Conservation (phyloP, 139 green algal genomes). For the Nannochloris sp. region DNA sequence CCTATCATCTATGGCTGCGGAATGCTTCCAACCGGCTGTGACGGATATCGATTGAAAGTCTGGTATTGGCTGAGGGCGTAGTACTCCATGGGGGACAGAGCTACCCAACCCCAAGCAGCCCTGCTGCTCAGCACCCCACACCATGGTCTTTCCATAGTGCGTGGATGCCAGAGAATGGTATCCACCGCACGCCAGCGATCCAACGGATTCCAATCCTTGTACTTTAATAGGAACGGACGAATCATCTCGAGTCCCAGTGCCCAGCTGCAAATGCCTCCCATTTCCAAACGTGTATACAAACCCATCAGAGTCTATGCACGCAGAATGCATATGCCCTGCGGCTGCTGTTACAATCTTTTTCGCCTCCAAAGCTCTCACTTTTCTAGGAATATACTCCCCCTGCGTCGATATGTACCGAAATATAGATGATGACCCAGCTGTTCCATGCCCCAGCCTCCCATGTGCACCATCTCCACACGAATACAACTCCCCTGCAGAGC, state of each 20-base stretch:
- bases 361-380: conserved; percentile 22
- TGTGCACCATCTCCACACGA: conserved; percentile 48
- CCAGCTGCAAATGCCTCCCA: conserved; percentile 20
- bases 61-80: background rate
- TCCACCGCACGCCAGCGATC: conserved; percentile 20
- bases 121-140: conserved; percentile 39
- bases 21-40: conserved; percentile 30
- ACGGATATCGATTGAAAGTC: conserved; percentile 2
- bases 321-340: conserved; percentile 38
- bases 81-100: background rate
- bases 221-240: background rate
- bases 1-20: conserved; percentile 14
- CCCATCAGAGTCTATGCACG: conserved; percentile 5
- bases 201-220: background rate
- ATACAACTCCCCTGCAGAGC: conserved; percentile 56
- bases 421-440: conserved; percentile 6
- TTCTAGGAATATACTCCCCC: conserved; percentile 20
- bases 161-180: conserved; percentile 25
- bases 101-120: conserved; percentile 12
- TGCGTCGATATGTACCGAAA: conserved; percentile 4
- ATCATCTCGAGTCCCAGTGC: background rate
- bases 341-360: conserved; percentile 9
- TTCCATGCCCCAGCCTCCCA: conserved; percentile 58
- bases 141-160: conserved; percentile 13
- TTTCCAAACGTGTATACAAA: conserved; percentile 20